Conservation (phyloP, 805 yeast genomes). For the Hagleromyces aurorensis region DNA sequence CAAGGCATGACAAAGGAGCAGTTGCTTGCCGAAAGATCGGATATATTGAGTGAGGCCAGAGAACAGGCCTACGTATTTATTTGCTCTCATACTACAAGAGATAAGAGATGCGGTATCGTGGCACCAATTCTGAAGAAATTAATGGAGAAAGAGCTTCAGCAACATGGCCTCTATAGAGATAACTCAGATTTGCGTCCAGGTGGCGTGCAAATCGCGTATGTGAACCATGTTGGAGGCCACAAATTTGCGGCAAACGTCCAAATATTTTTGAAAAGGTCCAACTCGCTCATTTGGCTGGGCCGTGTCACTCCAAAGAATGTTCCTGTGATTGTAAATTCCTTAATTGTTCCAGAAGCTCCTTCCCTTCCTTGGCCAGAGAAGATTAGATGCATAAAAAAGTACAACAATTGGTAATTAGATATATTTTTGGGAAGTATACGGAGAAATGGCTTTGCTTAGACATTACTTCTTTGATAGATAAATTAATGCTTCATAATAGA, state of each 20-base stretch:
- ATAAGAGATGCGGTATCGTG: conserved; percentile 86
- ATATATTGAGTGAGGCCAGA: conserved; percentile 33
- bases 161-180: conserved; percentile 68
- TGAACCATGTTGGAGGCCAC: conserved; percentile 94
- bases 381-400: conserved; percentile 46
- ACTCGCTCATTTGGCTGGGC: conserved; percentile 76
- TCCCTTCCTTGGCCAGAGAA: conserved; percentile 60
- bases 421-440: too few relatives aligned
- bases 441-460: too few relatives aligned
- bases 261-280: conserved; percentile 47
- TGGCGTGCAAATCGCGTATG: conserved; percentile 63
- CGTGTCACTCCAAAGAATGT: conserved; percentile 74
- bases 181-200: conserved; percentile 62
- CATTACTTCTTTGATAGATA: too few relatives aligned
- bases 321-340: conserved; percentile 65
- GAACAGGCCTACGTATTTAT: conserved; percentile 51
- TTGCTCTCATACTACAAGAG: conserved; percentile 88
- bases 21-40: conserved; percentile 21
- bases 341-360: conserved; percentile 59
- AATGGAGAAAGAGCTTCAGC: conserved; percentile 64
- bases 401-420: conserved; percentile 26
- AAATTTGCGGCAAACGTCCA: conserved; percentile 87
- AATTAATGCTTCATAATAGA: too few relatives aligned
- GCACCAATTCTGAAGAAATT: conserved; percentile 85
- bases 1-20: conserved; percentile 20